Conservation (phyloP, 164 flowering plant species). For the Litsea cubeba region DNA sequence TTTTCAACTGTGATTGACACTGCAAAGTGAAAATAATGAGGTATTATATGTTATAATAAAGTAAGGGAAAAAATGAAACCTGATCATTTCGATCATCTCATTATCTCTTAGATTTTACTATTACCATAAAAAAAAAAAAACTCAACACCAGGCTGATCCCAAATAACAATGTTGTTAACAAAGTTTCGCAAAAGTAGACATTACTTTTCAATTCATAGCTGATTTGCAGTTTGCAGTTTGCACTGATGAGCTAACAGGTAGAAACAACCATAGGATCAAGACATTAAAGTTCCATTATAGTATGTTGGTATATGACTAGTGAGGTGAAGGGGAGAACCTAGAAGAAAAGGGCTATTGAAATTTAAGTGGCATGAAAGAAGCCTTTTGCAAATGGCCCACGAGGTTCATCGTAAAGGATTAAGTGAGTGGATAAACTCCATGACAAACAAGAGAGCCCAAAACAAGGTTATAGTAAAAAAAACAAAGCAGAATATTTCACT, state of each 20-base stretch:
- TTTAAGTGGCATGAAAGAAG: not conserved
- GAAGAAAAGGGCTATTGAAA: no score
- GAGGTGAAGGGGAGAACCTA: no score
- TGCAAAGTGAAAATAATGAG: slow-evolving; percentile 26
- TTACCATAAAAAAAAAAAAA: no score
- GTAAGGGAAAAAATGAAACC: not conserved
- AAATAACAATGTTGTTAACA: not conserved
- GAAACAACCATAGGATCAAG: no score
- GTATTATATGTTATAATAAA: not conserved
- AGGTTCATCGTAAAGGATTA: not conserved
- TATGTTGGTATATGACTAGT: no score
- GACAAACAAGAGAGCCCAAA: not conserved
- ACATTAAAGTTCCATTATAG: no score
- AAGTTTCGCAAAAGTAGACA: not conserved
- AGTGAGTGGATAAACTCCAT: not conserved
- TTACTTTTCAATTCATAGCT: not conserved
- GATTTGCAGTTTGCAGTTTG: no score
- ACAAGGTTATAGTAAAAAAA: no score
- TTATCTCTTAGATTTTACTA: not conserved
- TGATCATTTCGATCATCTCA: not conserved
- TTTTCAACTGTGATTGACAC: slow-evolving; percentile 91
- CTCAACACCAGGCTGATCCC: no score
- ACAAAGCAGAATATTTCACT: no score
- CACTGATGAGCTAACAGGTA: no score
- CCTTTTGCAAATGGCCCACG: not conserved